Percentiles rank a stretch among this genome's conserved stretches.
These are phyloP conservation scores for Monosporozyma unispora DNA, from an alignment of 805 yeast genomes.

Conservation along the genomic window DNA sequence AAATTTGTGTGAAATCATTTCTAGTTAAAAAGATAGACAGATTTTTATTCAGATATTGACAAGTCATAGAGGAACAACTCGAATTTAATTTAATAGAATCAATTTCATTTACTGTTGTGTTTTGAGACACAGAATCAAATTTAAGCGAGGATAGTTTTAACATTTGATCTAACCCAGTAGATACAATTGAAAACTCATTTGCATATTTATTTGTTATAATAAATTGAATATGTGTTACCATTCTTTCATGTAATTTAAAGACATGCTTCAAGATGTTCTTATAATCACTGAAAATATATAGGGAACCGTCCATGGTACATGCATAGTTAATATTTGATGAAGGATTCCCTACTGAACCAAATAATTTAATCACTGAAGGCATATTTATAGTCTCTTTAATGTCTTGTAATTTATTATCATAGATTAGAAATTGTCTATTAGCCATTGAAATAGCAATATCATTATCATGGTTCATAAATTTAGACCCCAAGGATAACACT, in stretches of 20 bases:
- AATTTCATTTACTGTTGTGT: constrained; percentile 8
- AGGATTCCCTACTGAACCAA: constrained; percentile 12
- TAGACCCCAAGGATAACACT: neutral
- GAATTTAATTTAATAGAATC: constrained; percentile 34
- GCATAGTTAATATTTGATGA: constrained; percentile 9
- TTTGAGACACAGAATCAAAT: constrained; percentile 2
- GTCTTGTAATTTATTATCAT: constrained; percentile 1
- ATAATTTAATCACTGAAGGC: constrained; percentile 15
- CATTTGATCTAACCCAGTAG: constrained; percentile 53
- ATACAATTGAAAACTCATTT: constrained; percentile 34
- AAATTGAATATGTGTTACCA: constrained; percentile 31
- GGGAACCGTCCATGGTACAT: constrained; percentile 21
- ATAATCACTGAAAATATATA: constrained; percentile 9
- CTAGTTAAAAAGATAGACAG: constrained; percentile 48
- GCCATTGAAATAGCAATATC: neutral
- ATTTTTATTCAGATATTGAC: constrained; percentile 13
- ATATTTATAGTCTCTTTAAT: neutral
- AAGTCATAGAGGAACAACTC: constrained; percentile 45
- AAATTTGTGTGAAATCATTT: constrained; percentile 49
- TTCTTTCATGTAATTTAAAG: constrained; percentile 32
- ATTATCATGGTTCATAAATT: neutral
- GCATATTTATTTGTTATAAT: constrained; percentile 5
- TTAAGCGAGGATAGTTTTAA: constrained; percentile 32
- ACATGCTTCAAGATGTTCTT: neutral
- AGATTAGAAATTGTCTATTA: neutral